These are phyloP conservation scores for Prunella vulgaris DNA, from an alignment of 257 asterid genomes.

Conservation along the genomic window DNA sequence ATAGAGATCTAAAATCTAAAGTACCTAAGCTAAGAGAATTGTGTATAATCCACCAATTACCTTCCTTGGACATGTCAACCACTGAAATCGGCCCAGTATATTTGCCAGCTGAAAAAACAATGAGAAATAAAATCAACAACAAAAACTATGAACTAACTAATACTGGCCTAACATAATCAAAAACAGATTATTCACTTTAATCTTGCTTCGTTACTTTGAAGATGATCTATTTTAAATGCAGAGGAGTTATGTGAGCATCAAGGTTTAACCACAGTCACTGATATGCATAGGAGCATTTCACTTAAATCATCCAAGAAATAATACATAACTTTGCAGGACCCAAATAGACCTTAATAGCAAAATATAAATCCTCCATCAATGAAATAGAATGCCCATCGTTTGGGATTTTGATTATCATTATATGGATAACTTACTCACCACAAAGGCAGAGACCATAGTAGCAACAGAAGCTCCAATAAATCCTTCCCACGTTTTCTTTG, in stretches of 20 bases:
- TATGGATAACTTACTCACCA: constrained; percentile 47
- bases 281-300: background rate
- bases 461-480: constrained; percentile 92
- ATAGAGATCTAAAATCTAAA: constrained; percentile 6
- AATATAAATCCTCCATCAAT: constrained; percentile 1
- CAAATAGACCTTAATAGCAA: background rate
- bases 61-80: constrained; percentile 99
- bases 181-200: background rate
- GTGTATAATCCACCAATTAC: constrained; percentile 35
- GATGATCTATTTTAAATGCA: background rate
- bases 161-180: background rate
- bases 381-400: background rate
- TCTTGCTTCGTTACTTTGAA: background rate
- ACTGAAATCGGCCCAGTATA: constrained; percentile 69
- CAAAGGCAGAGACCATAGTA: constrained; percentile 80
- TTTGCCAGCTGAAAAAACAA: constrained; percentile 71
- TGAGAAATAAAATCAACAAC: constrained; percentile 7
- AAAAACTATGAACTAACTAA: background rate
- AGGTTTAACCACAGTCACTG: background rate
- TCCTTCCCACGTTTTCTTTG: constrained; percentile 99
- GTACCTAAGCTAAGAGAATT: background rate
- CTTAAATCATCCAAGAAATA: background rate
- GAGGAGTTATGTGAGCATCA: background rate
- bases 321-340: background rate
- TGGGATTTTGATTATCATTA: background rate